Evolutionary conservation across 1,139 yeast species (phyloP).

Genomic region (Eremothecium sinecaudum): DNA sequence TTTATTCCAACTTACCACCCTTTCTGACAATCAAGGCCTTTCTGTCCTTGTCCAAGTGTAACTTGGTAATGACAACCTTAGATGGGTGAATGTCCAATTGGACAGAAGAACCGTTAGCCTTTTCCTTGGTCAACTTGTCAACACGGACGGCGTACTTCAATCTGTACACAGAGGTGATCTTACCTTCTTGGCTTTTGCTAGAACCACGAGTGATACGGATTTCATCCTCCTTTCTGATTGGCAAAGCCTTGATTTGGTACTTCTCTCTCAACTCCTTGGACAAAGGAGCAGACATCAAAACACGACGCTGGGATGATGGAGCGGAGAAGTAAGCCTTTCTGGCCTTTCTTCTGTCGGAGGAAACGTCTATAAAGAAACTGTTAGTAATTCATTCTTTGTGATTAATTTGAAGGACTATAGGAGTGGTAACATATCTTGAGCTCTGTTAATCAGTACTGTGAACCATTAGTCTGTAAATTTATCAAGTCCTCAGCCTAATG

Average conservation of each 20-base stretch:
- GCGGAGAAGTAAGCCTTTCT: slow-evolving; percentile 99
- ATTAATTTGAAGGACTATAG: too few relatives aligned
- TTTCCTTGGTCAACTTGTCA: slow-evolving; percentile 96
- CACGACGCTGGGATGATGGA: slow-evolving; percentile 94
- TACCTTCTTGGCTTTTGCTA: slow-evolving; percentile 99
- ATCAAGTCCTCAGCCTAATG: too few relatives aligned
- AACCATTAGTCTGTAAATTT: too few relatives aligned
- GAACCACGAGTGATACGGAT: slow-evolving; percentile 97
- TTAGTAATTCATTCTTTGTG: too few relatives aligned
- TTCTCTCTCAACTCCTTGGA: slow-evolving; percentile 98
- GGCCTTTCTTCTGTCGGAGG: slow-evolving; percentile 98
- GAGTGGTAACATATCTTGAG: too few relatives aligned
- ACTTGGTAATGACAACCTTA: slow-evolving; percentile 97
- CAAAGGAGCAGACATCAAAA: slow-evolving; percentile 94
- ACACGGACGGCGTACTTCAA: slow-evolving; percentile 94
- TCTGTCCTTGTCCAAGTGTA: slow-evolving; percentile 98
- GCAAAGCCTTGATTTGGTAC: slow-evolving; percentile 92
- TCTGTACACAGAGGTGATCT: slow-evolving; percentile 97
- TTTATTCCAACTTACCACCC: slow-evolving; percentile 75
- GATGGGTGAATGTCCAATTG: slow-evolving; percentile 98
- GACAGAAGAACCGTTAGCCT: slow-evolving; percentile 96
- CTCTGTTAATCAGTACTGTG: too few relatives aligned
- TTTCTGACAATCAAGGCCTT: slow-evolving; percentile 91
- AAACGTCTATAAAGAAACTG: slow-evolving; percentile 74
- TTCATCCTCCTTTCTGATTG: slow-evolving; percentile 98